These are phyloP conservation scores for Phoenix dactylifera DNA, from an alignment of 176 grass and related monocot species.

Conservation along the genomic window DNA sequence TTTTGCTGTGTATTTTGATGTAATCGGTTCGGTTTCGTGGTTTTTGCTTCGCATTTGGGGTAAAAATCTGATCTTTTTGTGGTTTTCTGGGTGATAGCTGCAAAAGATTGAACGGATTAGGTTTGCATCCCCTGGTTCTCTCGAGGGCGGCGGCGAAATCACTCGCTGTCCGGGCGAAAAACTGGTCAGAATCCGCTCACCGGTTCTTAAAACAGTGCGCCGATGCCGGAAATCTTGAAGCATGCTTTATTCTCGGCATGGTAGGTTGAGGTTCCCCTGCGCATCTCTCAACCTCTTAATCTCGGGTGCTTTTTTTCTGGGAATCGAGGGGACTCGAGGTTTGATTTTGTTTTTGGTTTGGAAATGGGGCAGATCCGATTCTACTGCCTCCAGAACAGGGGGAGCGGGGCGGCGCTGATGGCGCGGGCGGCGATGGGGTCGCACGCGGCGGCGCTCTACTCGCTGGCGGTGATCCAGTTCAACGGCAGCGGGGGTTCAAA, in stretches of 20 bases:
- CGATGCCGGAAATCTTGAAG: slow-evolving; percentile 58
- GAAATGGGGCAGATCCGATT: slow-evolving; percentile 50
- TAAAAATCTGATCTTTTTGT: not conserved
- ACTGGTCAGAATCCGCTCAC: slow-evolving; percentile 56
- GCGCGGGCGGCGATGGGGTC: slow-evolving; percentile 62
- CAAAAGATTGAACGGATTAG: slow-evolving; percentile 43
- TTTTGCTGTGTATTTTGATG: not conserved
- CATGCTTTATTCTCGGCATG: slow-evolving; percentile 84
- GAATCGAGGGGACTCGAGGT: too few relatives aligned
- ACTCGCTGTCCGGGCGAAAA: slow-evolving; percentile 39
- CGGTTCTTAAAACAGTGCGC: slow-evolving; percentile 46
- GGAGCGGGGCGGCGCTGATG: slow-evolving; percentile 50
- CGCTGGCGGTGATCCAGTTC: slow-evolving; percentile 73
- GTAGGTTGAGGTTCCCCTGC: slow-evolving; percentile 13
- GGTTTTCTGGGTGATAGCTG: slow-evolving; percentile 31
- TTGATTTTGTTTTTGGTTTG: too few relatives aligned
- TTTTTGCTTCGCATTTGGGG: not conserved
- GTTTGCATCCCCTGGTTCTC: slow-evolving; percentile 38
- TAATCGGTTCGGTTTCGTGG: not conserved
- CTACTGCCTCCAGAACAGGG: slow-evolving; percentile 50
- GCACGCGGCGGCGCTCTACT: slow-evolving; percentile 67
- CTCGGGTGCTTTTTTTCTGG: not conserved
- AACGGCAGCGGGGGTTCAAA: slow-evolving; percentile 75
- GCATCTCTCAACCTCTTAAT: not conserved
- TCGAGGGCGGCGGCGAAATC: slow-evolving; percentile 43